Evolutionary conservation across 129 eudicot genomes (phyloP), one percentile per base, ranked within the genome.

Genomic region (Logfia minima): DNA sequence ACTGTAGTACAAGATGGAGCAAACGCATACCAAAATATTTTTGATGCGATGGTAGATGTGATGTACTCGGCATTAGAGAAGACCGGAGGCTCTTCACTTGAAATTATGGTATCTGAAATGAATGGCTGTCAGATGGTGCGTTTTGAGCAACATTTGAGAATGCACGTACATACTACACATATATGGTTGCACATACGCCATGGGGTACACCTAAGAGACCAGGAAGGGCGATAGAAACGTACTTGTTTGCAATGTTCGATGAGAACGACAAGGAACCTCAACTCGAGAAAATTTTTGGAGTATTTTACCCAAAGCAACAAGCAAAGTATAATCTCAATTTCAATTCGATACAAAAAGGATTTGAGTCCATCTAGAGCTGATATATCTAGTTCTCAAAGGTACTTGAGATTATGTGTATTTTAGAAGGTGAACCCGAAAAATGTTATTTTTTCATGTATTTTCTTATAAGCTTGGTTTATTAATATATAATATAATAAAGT

Each of bases 251-350:
- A 35, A 79, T 83, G 84, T 83, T 83, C 23, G 84, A 83, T 22
- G 87, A 83, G 81, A 83, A 83, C 81, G 75, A 79, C 34, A 83
- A 83, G 75, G 76, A 83, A 39, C 87, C 87, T 32, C 60, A 79
- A 59, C 53, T 74, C 19, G 84, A 83, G 81, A 83, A 83, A 26
- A 77, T 79, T 26, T 79, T 83, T 37, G 84, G 87, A 45, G 56
- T 79, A 8, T 83, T 83, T 16, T 83, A 74, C 37, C 86, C 83
- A 11, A 43, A 72, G 60, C 86, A 77, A 72, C 86, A 66, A 77
- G 60, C 86, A 45, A 83, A 83, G 66, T 83, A 77, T 67, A 78
- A 73, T 18, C 78, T 78, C 8, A 78, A 77, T 43, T 80, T 75
- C 62, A 80, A 80, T 5, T 74, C 80, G 3, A 68, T 80, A 8